Evolutionary conservation across 78 protist species (phyloP), one percentile per base, ranked within the genome.

Genomic region (Chrysochromulina tobinii): DNA sequence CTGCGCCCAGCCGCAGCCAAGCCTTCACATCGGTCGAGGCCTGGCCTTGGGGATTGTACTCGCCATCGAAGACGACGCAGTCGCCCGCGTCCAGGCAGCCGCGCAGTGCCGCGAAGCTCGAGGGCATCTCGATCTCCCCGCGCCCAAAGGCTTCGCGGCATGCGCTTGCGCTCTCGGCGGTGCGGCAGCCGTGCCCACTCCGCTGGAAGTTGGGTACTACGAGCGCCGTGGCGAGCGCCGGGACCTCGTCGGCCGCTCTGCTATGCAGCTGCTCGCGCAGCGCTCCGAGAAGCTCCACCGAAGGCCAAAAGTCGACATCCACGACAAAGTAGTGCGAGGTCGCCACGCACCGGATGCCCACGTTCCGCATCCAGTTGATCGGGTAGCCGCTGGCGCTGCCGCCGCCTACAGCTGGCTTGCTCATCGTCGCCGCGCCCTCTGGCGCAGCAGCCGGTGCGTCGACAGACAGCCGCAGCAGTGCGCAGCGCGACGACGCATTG

Each of bases 341-440:
- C 55, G 9, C 8, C 55, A 15, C 83, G 57, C 57, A 38, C 1
- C 17, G 21, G 21, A 73, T 73, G 21, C n/a, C 83, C 7, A 11
- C 23, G 83, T 73, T 73, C 55, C 83, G 83, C 51, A 73, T 2
- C 83, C 83, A 73, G 21, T 73, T 73, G 83, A 73, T 73, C 12
- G 83, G 83, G 83, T 73, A 73, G 38, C 38, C 38, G 38, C 38
- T 38, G 38, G 38, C 38, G 38, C 38, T 38, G 38, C 38, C 38
- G 38, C 38, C 38, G 38, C 38, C 38, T 38, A 38, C 38, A 38
- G 38, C 38, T 38, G 38, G 38, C 38, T 38, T 38, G 38, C 38
- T 38, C 38, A 38, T 38, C 38, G 38, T 38, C 38, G 38, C 38
- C 38, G 38, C 38, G 38, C 38, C 38, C 38, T 38, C 38, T 38